Conservation (phyloP, 23 red algal species). For the Gracilaria gracilis region DNA sequence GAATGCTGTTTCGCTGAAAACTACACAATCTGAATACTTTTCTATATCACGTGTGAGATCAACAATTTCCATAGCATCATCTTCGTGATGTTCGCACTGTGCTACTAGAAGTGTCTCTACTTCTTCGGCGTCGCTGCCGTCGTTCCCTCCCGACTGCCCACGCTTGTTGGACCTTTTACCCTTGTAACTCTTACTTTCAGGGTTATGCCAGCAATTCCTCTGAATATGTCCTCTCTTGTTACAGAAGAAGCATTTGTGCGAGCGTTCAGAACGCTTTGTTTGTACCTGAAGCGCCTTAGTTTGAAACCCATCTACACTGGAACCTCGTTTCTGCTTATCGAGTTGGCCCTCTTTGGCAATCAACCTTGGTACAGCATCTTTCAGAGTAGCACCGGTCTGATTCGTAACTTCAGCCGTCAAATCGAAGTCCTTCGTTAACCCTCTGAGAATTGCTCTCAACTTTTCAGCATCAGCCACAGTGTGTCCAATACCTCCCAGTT, state of each 20-base stretch:
- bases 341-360: conserved; percentile 5
- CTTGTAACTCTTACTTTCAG: background rate
- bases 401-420: conserved; percentile 14
- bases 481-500: conserved; percentile 18
- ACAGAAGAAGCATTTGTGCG: background rate
- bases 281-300: background rate
- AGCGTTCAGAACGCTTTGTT: too few relatives aligned
- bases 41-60: background rate
- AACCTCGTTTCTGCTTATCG: background rate
- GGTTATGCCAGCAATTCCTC: background rate
- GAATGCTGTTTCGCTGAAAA: too few relatives aligned
- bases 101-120: too few relatives aligned
- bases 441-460: background rate
- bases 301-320: too few relatives aligned
- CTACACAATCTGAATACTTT: background rate
- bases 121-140: too few relatives aligned
- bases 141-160: too few relatives aligned
- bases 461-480: background rate
- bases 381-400: background rate
- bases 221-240: background rate
- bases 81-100: too few relatives aligned
- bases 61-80: too few relatives aligned
- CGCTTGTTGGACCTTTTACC: background rate
- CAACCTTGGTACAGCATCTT: background rate
- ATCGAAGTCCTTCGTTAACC: conserved; percentile 4